Conservation (phyloP, 2,329 filamentous ascomycete genomes). For the Fusarium humuli region DNA sequence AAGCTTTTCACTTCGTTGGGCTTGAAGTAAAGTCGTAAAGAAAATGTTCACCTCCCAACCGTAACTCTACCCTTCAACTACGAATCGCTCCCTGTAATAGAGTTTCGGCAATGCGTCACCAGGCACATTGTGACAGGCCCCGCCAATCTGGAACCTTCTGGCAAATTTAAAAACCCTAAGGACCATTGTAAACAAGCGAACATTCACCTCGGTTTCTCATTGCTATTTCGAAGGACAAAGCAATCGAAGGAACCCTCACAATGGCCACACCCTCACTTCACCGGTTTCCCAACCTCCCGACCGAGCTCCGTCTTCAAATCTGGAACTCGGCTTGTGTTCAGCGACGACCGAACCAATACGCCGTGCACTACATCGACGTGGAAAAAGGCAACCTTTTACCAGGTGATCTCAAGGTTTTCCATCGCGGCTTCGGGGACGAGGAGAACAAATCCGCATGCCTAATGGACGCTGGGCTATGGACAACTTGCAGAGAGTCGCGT, state of each 20-base stretch:
- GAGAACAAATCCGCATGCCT: neutral
- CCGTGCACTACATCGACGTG: neutral
- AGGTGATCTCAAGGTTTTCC: neutral
- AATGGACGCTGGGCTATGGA: constrained; percentile 9
- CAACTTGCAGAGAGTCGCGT: constrained; percentile 8
- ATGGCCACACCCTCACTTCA: neutral
- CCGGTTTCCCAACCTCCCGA: neutral
- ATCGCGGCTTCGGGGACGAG: too few species aligned
- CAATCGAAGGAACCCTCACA: neutral
- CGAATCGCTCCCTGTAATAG: neutral
- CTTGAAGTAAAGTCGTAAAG: rapidly evolving
- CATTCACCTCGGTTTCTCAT: neutral
- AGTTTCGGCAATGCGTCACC: neutral
- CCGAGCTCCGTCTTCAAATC: neutral
- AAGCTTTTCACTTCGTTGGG: neutral
- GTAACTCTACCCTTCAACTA: neutral
- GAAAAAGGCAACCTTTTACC: rapidly evolving
- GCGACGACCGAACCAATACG: neutral
- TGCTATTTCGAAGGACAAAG: neutral
- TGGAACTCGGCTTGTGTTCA: neutral
- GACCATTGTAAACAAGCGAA: neutral
- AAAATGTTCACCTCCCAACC: neutral
- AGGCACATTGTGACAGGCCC: rapidly evolving
- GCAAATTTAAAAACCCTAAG: rapidly evolving
- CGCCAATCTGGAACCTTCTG: neutral